Evolutionary conservation across 352 stramenopile genomes (phyloP), one percentile per base, ranked within the genome.

Genomic region (Phytopythium mirpurense): DNA sequence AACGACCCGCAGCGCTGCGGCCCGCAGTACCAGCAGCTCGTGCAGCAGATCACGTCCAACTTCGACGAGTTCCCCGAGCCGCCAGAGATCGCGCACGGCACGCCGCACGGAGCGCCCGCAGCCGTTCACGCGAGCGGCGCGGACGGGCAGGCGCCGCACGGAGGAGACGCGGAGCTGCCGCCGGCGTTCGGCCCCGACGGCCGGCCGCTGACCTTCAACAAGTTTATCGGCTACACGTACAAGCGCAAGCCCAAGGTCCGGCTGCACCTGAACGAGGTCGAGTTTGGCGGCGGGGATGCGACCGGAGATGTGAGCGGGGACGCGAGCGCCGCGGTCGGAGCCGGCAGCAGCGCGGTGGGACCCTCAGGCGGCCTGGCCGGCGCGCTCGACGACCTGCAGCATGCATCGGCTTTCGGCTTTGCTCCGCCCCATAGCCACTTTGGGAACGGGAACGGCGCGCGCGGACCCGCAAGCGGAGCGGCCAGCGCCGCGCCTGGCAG

Each of bases 61-160:
- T 99, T 99, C 72, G 96, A 99, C 68, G 95, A 98, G 29, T 99
- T 98, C 72, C 82, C 97, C 37, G 95, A 98, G 60, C 64, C 72
- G 1, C 15, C 51, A 6, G 36, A 41, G 15, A 23, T 51, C n/a
- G 40, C 42, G 21, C 56, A 59, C 3, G 36, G 45, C 18, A 42
- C 45, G 18, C 58, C 41, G 5, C 18, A 46, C 43, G 52, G 53
- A 29, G 54, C 60, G 12, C 61, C 41, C 16, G 43, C 60, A 14
- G 51, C 60, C 16, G 57, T 59, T 15, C 58, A 35, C 12, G 9
- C 46, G 3, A 41, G 55, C 19, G 34, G 48, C 14, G 32, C 42
- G 52, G 38, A 55, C 18, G 35, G 45, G 18, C 45, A 51, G 14
- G 15, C 48, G 1, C 36, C 38, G 1, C 19, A 54, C 16, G 16